Evolutionary conservation across 257 asterid species (phyloP), one percentile per base, ranked within the genome.

Genomic region (Solanum etuberosum): DNA sequence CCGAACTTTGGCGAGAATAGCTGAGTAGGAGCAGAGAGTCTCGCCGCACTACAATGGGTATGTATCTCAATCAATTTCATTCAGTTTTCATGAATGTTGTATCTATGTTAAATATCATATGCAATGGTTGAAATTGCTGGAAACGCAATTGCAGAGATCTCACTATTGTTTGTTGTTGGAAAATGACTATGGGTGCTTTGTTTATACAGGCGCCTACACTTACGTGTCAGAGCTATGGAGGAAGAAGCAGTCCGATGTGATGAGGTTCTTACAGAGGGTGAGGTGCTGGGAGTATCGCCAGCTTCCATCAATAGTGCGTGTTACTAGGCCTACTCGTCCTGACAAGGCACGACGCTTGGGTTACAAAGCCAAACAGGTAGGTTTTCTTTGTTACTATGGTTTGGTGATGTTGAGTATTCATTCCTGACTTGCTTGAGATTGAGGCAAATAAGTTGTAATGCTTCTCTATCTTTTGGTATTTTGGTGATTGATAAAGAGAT

Each of bases 211-310:
- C 3, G 68, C 85, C 27, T 80, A 80, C 18, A 80, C 85, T 16
- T 80, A 80, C 6, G 68, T 80, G 11, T 80, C 68, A 1, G 85
- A 80, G 68, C 18, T 78, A 78, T 78, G 84, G 84, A 78, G 84
- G 84, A 78, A 78, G 84, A 78, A 78, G 34, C 65, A 78, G 25
- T 78, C 84, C 0, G 84, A 78, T 15, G 84, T 78, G 65, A 78
- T 78, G 84, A 78, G 84, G 83, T 77, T 77, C 13, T 77, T 77
- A 42, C 83, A 77, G 35, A 77, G 83, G 61, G 83, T 77, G 35
- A 78, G 84, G 63, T 78, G 84, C 63, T 78, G 84, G 84, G 84
- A 78, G 84, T 78, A 78, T 13, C 84, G 84, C 9, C 84, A 78
- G 63, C 84, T 78, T 48, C 84, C 84, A 27, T 78, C 84, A 14